A percentile compares a stretch with the other conserved stretches of the same genome.
phyloP scores from a whole-genome alignment of 768 basidiomycete genomes.

The Crassisporium funariophilum region DNA sequence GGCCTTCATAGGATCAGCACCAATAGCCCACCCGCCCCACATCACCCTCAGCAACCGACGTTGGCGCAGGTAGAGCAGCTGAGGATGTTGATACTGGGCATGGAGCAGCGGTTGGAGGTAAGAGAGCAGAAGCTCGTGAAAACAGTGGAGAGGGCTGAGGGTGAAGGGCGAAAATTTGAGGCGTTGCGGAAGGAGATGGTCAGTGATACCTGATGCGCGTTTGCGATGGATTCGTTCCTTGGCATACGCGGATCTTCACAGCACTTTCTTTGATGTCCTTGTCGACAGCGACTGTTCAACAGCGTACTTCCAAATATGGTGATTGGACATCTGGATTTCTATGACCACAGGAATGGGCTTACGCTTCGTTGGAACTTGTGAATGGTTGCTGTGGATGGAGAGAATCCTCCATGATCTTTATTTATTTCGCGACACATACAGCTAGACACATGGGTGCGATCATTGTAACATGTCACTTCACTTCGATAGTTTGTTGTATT shows the following conservation, averaged over 20 bases:
- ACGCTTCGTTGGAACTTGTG: too few relatives aligned
- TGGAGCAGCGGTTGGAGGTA: slow-evolving; percentile 69
- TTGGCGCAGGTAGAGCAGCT: slow-evolving; percentile 67
- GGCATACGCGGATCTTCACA: not conserved
- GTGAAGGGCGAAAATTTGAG: slow-evolving; percentile 58
- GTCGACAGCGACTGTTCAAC: not conserved
- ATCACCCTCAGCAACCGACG: slow-evolving; percentile 2
- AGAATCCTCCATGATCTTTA: too few relatives aligned
- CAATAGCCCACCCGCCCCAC: slow-evolving; percentile 7
- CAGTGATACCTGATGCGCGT: not conserved
- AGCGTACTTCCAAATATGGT: too few relatives aligned
- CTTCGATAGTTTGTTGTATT: too few relatives aligned
- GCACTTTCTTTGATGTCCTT: not conserved
- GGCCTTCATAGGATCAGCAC: slow-evolving; percentile 6
- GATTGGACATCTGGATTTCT: too few relatives aligned
- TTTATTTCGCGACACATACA: too few relatives aligned
- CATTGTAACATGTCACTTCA: too few relatives aligned
- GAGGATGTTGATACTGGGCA: slow-evolving; percentile 67
- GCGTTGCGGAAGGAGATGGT: not conserved
- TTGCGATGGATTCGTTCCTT: not conserved
- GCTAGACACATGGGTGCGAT: too few relatives aligned
- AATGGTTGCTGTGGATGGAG: too few relatives aligned
- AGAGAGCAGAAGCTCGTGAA: slow-evolving; percentile 65
- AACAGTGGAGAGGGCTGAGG: slow-evolving; percentile 61
- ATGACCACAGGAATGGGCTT: too few relatives aligned